Base-by-base conservation (phyloP, 2,329 filamentous ascomycete species). In the Amauroascus verrucosus region DNA sequence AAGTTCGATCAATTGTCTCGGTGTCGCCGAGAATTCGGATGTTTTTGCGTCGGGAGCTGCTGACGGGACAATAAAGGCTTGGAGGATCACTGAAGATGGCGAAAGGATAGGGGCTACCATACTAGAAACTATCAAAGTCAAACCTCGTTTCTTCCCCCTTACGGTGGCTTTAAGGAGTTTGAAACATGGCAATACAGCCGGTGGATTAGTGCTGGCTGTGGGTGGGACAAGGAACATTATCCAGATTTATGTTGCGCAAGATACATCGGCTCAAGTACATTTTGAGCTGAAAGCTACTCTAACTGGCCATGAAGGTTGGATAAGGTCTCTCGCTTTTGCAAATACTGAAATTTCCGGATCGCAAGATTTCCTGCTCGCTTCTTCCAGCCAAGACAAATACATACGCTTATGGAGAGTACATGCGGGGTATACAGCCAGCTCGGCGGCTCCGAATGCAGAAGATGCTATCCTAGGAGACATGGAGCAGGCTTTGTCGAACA, bases 311-410 rank as follows among this genome's bases (percentile, higher is more conserved):
- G 93, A 98, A 70, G 91, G 87, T 54, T 98, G 93, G 93, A 82
- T 98, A 45, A 79, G 91, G 46, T 91, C 88, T 13, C 75, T 98
- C 11, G 84, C 84, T 58, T 93, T 98, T 60, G 79, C 81, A 1
- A 74, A 73, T 35, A 16, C 35, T 13, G 8, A 40, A n/a, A n/a
- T 53, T 32, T 52, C 55, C n/a, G 55, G n/a, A 35, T 68, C 72
- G 0, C 79, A 80, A 50, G 90, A 96, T 65, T 66, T 95, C 3
- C 71, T 97, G 33, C 77, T 98, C 18, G 88, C 91, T 0, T 97
- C 91, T 9, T 90, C 90, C 20, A 97, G 91, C 65, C 93, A 98
- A 68, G 93, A 98, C 70, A 96, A 95, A 71, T 98, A 97, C 63
- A 84, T 97, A 55, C 85, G 93, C 38, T 78, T 98, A 33, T 98